Base-by-base conservation (phyloP, 192 early-diverging fungal species). In the Coemansia sp. region DNA sequence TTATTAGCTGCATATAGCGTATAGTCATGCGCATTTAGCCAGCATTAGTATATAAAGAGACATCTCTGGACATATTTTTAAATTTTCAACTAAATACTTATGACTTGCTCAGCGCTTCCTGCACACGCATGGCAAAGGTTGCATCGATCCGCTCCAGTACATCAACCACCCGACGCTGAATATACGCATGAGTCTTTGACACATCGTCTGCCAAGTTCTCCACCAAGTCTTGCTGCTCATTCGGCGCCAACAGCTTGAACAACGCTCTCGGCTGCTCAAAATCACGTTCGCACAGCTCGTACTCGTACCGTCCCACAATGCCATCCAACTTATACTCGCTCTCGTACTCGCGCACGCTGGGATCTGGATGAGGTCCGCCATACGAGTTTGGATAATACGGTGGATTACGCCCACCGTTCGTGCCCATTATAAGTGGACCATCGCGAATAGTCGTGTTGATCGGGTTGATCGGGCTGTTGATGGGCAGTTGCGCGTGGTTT, bases 401-500 rank as follows among this genome's bases (percentile, higher is more conserved):
- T 51, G 85, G 83, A 38, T 68, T 71, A 27, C 86, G 54, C 23
- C 87, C 88, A 35, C 84, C 79, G 61, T 88, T 88, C 60, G 76
- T 71, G 58, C 69, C 68, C 35, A 83, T 58, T 16, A 64, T 39
- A 83, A 88, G 86, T 56, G 61, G 56, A 8, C 90, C 90, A 60
- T 88, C 90, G 64, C 90, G 86, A 70, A 88, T 87, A 59, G 89
- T 85, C 81, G 88, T 87, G 55, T 67, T 55, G 56, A 85, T 75
- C 39, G 72, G 75, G 39, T 39, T 58, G 56, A 70, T 61, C 3
- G 89, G 71, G 21, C 71, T 49, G 81, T 91, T 91, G 79, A 89
- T 86, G 37, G 90, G 90, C 61, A 91, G 76, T 74, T 88, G 84
- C 48, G 79, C 71, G 77, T 86, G 88, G 86, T 91, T 91, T 82